Percentiles rank a stretch among this genome's conserved stretches.
phyloP scores from a whole-genome alignment of 352 stramenopile species.

The Globisporangium takayamanum region DNA sequence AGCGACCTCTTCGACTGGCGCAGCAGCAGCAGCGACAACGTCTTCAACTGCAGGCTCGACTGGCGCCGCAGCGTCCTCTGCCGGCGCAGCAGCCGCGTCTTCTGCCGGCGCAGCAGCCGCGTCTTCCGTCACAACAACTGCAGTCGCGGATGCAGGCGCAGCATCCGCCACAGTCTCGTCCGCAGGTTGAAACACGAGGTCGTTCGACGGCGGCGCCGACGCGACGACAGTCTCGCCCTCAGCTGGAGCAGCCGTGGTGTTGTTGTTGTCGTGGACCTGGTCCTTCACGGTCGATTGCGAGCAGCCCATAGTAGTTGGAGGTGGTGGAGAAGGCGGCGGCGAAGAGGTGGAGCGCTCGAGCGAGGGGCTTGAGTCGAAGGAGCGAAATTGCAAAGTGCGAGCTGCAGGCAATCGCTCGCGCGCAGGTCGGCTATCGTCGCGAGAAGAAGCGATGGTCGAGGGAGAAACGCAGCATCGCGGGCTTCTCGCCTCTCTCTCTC shows the following conservation, averaged over 20 bases:
- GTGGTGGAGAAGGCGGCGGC: constrained; percentile 9
- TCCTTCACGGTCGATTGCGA: constrained; percentile 51
- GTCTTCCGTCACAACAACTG: not conserved
- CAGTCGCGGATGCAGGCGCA: not conserved
- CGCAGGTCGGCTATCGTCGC: too few species aligned
- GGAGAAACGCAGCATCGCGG: not conserved
- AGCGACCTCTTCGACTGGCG: constrained; percentile 8
- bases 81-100: not conserved
- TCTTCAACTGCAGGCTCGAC: not conserved
- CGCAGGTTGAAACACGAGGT: constrained; percentile 1
- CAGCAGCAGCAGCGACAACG: constrained; percentile 5
- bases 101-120: not conserved
- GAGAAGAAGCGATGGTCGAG: not conserved
- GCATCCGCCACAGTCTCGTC: not conserved
- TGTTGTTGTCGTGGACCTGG: constrained; percentile 25
- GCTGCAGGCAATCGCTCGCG: not conserved
- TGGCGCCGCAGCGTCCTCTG: not conserved
- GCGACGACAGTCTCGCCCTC: constrained; percentile 4
- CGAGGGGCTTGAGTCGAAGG: constrained; percentile 6
- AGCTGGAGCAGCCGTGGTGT: not conserved
- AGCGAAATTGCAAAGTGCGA: constrained; percentile 2
- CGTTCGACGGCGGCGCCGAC: not conserved
- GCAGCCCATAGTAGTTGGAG: constrained; percentile 46
- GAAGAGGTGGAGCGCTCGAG: not conserved
- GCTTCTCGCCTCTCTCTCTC: not conserved